Conservation (phyloP, 2,329 filamentous ascomycete genomes). For the Claviceps humidiphila region DNA sequence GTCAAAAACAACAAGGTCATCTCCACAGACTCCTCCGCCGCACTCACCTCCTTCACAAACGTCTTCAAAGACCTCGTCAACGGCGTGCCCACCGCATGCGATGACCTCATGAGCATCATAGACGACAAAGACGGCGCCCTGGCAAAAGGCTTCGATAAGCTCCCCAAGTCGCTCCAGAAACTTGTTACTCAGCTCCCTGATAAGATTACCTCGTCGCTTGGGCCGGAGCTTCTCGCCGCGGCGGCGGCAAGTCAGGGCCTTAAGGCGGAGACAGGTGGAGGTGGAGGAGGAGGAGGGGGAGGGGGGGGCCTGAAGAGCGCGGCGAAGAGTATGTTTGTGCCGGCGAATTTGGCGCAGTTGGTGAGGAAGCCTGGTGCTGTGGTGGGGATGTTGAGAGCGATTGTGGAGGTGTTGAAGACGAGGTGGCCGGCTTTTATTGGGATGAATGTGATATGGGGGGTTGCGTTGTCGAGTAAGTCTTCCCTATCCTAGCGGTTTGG, state of each 20-base stretch:
- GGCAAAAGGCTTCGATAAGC: slow-evolving; percentile 46
- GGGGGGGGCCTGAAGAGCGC: slow-evolving; percentile 39
- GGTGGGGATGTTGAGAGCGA: slow-evolving; percentile 73
- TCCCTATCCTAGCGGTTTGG: no score
- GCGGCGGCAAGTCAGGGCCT: slow-evolving; percentile 63
- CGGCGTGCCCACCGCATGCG: slow-evolving; percentile 84
- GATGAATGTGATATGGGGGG: slow-evolving; percentile 80
- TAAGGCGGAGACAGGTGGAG: slow-evolving; percentile 36
- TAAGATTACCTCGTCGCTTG: slow-evolving; percentile 64
- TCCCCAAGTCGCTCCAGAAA: slow-evolving; percentile 72
- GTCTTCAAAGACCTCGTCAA: slow-evolving; percentile 87
- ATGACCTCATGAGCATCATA: slow-evolving; percentile 59
- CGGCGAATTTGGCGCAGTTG: slow-evolving; percentile 63
- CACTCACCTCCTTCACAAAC: slow-evolving; percentile 73
- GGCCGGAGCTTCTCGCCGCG: slow-evolving; percentile 69
- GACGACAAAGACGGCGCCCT: slow-evolving; percentile 49
- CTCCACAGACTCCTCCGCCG: slow-evolving; percentile 67
- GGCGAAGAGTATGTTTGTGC: slow-evolving; percentile 53
- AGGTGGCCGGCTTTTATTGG: slow-evolving; percentile 85
- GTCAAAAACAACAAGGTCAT: slow-evolving; percentile 79
- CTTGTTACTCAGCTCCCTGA: slow-evolving; percentile 73
- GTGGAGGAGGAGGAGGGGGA: slow-evolving; percentile 13
- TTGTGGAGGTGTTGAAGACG: slow-evolving; percentile 74
- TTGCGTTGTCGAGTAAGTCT: slow-evolving; percentile 69
- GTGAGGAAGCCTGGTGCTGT: slow-evolving; percentile 80